A percentile compares a stretch with the other conserved stretches of the same genome.
phyloP scores from a whole-genome alignment of 352 stramenopile species.

The Phytophthora pseudosyringae region DNA sequence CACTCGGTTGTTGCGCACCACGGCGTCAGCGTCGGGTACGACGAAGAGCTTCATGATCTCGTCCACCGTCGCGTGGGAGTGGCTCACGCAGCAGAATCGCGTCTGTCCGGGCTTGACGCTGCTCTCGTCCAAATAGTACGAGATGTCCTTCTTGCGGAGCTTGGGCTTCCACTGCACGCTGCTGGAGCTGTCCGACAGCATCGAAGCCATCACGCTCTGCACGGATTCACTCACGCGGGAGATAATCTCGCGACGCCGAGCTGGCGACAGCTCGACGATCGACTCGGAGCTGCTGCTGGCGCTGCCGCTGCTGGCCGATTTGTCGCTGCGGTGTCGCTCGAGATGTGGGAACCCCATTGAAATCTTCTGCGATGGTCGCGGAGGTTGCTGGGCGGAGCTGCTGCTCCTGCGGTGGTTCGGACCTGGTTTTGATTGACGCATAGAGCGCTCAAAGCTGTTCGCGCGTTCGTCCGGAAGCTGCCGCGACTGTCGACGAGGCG shows the following conservation, averaged over 20 bases:
- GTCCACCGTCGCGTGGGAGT: conserved; percentile 40
- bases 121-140: conserved; percentile 58
- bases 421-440: background rate
- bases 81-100: conserved; percentile 63
- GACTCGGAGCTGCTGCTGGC: conserved; percentile 14
- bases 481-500: conserved; percentile 5
- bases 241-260: conserved; percentile 35
- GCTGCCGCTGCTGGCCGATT: conserved; percentile 11
- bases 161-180: conserved; percentile 53
- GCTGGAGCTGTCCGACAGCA: conserved; percentile 44
- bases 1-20: conserved; percentile 53
- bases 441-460: conserved; percentile 8
- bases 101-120: conserved; percentile 47
- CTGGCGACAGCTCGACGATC: conserved; percentile 28
- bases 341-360: conserved; percentile 12
- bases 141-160: conserved; percentile 49
- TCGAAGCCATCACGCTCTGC: conserved; percentile 51
- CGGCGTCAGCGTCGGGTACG: conserved; percentile 40
- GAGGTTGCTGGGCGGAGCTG: conserved; percentile 1
- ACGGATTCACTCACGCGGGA: conserved; percentile 37
- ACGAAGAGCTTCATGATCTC: conserved; percentile 65
- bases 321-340: conserved; percentile 15
- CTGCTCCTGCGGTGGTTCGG: background rate
- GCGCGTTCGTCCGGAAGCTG: conserved; percentile 6
- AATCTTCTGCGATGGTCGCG: conserved; percentile 24